Percentiles rank a stretch among this genome's conserved stretches.
These are phyloP conservation scores for Colletotrichum sidae DNA, from an alignment of 2,329 filamentous ascomycete species.

Conservation along the genomic window DNA sequence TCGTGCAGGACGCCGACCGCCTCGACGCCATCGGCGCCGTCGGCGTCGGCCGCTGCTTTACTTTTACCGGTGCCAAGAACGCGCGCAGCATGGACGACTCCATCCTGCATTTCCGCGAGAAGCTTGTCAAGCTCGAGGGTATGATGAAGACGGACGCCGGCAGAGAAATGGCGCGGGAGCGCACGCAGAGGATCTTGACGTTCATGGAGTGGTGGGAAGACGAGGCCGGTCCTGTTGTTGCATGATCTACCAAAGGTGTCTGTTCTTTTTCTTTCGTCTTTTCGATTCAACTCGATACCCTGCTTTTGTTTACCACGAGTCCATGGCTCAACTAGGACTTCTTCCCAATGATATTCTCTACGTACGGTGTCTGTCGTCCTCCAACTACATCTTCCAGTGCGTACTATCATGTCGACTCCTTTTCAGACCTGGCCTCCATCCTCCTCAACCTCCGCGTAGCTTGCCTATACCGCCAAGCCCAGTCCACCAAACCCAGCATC, in stretches of 20 bases:
- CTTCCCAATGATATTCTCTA: neutral
- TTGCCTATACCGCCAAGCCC: conserved; percentile 32
- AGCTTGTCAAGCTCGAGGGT: conserved; percentile 73
- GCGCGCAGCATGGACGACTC: conserved; percentile 67
- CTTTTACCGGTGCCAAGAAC: conserved; percentile 76
- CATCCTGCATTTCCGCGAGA: conserved; percentile 81
- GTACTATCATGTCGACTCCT: neutral
- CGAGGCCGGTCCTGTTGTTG: conserved; percentile 49
- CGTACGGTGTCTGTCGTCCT: neutral
- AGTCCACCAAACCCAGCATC: conserved; percentile 24
- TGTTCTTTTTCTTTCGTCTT: neutral
- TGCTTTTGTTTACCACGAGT: conserved; percentile 5
- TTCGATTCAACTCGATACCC: conserved; percentile 38
- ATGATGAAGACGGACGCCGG: conserved; percentile 75
- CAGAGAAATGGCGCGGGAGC: conserved; percentile 61
- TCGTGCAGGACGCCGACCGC: conserved; percentile 93
- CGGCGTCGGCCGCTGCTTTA: conserved; percentile 83
- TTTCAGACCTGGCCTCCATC: neutral
- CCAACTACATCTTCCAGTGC: neutral
- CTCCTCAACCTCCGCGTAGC: conserved; percentile 7
- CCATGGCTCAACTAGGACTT: conserved; percentile 20
- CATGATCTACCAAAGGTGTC: neutral
- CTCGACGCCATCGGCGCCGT: conserved; percentile 92
- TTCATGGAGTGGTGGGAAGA: conserved; percentile 71
- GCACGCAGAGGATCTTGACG: conserved; percentile 62